phyloP scores from a whole-genome alignment of 768 basidiomycete species.

The Trametopsis cervina region DNA sequence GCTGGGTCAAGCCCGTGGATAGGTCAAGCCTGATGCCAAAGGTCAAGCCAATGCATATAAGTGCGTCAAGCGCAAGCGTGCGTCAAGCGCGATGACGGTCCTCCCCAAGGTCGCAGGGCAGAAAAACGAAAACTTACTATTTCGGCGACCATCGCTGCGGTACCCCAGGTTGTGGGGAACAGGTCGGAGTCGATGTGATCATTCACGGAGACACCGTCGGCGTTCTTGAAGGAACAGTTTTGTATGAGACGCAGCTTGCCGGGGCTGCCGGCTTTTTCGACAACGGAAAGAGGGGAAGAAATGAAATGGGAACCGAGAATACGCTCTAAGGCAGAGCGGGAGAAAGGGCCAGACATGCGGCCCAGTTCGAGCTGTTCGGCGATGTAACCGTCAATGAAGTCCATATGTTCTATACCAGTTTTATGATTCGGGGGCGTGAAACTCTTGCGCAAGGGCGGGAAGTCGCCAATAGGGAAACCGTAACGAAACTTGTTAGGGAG shows the following conservation, averaged over 20 bases:
- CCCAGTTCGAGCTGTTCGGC: neutral
- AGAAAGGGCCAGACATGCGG: conserved; percentile 6
- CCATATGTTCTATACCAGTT: neutral
- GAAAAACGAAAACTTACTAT: too few species aligned
- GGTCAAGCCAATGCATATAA: too few species aligned
- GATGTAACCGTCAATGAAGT: conserved; percentile 2
- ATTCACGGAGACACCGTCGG: conserved; percentile 18
- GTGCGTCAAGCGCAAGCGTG: too few species aligned
- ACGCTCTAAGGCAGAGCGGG: neutral
- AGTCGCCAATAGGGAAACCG: conserved; percentile 6
- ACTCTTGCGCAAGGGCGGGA: neutral
- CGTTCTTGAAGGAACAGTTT: conserved; percentile 20
- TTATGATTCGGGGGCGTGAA: conserved; percentile 1
- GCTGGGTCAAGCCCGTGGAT: too few species aligned
- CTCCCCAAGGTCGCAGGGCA: too few species aligned
- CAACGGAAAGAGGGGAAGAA: conserved; percentile 5
- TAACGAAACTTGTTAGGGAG: neutral
- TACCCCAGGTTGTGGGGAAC: conserved; percentile 32
- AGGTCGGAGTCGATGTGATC: conserved; percentile 17
- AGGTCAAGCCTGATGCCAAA: too few species aligned
- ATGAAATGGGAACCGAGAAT: conserved; percentile 3
- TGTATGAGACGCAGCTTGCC: conserved; percentile 27
- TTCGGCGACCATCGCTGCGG: too few species aligned
- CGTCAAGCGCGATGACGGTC: too few species aligned
- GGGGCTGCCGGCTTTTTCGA: conserved; percentile 1